Base-by-base conservation (phyloP, 768 basidiomycete species). In the Termitomyces sp. region DNA sequence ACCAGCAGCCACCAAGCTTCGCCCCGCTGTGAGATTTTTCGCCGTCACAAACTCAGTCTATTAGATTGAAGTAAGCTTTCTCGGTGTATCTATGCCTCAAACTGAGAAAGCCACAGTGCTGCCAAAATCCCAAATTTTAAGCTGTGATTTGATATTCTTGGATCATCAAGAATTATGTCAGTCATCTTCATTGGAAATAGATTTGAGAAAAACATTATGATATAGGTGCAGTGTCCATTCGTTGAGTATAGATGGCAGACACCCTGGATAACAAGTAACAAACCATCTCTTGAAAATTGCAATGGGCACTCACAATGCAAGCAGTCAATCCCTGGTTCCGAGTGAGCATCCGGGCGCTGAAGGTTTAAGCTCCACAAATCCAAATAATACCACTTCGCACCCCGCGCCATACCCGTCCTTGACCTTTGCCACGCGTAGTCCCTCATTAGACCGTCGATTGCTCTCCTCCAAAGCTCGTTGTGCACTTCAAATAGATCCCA, bases 301-400 rank as follows among this genome's bases (percentile, higher is more conserved):
- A 35, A 8, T 16, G 46, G n/a, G 42, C 12, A 54, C 67, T 58
- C 59, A 68, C 67, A 68, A 57, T 68, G 67, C 55, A 68, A 60
- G 30, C 67, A 68, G 60, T 70, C 68, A 30, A 54, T 43, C 16
- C 60, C 63, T 6, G 69, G 69, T 39, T 68, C 63, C 14, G 64
- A 63, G 56, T 68, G 67, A 27, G 66, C 67, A 62, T 68, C 67
- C 17, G 64, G 66, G 41, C 67, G 52, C 56, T 68, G 67, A 30
- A 68, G 39, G 17, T 61, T 56, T 25, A 66, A 44, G 19, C 63
- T 61, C 67, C 67, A 68, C 49, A 67, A n/a, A 59, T 68, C 66
- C 23, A 68, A 28, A 60, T 64, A 67, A 50, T 62, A 62, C 67
- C 67, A 68, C 46, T 49, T 64, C 32, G 66, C 66, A 2, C 62